Base-by-base conservation (phyloP, 192 early-diverging fungal species). In the Diversispora epigaea region DNA sequence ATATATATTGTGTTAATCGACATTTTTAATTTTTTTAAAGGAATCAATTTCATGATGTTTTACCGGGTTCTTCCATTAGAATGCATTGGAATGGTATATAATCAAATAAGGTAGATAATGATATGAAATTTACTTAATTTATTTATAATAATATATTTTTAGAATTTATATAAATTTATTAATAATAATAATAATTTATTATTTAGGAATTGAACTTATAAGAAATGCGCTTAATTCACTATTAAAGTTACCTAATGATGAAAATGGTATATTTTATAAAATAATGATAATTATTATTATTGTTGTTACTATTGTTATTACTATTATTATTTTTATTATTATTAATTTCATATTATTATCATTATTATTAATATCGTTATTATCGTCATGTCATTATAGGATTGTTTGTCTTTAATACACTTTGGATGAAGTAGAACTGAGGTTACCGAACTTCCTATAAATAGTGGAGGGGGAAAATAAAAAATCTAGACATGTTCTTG, bases 1-100 rank as follows among this genome's bases (percentile, higher is more conserved):
- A 17, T 54, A n/a, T n/a, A n/a, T n/a, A n/a, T n/a, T n/a, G n/a
- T n/a, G n/a, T n/a, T n/a, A 17, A 54, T 54, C n/a, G n/a, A 54
- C n/a, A 14, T 54, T n/a, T 17, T 54, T 58, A 6, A 58, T 22
- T 7, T 11, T 22, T 15, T n/a, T 67, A 47, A n/a, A 83, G 82
- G 41, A 95, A 93, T 77, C 98, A 99, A 87, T 99, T 99, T 79
- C 98, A 99, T 76, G 96, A 98, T 81, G 93, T 98, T 4, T 84
- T 99, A 55, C 95, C 98, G 0, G 98, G 98, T 0, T 92, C 93
- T 4, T 84, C 90, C 15, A 98, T n/a, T n/a, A n/a, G n/a, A n/a
- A n/a, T n/a, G n/a, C n/a, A n/a, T 99, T 76, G 93, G 89, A 45
- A 80, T 94, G 80, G 98, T 96, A 25, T 97, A 96, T 79, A 80